A percentile compares a stretch with the other conserved stretches of the same genome.
phyloP scores from a whole-genome alignment of 192 early-diverging fungal genomes.

The Gryganskiella cystojenkinii region DNA sequence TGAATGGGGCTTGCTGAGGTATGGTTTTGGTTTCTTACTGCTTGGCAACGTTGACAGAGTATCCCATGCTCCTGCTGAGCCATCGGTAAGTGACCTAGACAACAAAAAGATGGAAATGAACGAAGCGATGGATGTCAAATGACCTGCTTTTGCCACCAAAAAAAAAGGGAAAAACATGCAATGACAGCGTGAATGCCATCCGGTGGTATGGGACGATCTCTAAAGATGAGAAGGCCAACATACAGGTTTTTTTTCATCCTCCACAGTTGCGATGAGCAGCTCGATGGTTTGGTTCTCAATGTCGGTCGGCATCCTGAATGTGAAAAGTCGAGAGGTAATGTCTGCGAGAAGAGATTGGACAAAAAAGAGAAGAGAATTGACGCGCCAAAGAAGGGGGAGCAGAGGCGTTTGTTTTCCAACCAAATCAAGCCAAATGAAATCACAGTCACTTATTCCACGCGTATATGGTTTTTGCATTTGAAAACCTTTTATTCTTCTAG shows the following conservation, averaged over 20 bases:
- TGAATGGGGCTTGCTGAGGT: not conserved
- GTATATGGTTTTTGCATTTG: too few species aligned
- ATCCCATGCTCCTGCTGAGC: conserved; percentile 49
- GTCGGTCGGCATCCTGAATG: not conserved
- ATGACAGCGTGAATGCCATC: not conserved
- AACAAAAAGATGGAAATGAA: not conserved
- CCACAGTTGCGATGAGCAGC: conserved; percentile 21
- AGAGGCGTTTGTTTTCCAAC: too few species aligned
- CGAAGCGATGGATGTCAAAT: not conserved
- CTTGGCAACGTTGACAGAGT: conserved; percentile 48
- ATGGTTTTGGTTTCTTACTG: conserved; percentile 5
- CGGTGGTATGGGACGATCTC: too few species aligned
- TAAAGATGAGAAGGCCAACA: not conserved
- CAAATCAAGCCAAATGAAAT: too few species aligned
- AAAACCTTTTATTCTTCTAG: too few species aligned
- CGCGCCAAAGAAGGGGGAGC: too few species aligned
- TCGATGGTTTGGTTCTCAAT: conserved; percentile 42
- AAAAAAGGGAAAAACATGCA: not conserved
- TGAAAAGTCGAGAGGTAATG: not conserved
- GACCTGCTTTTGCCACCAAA: conserved; percentile 34
- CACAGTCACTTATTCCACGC: too few species aligned
- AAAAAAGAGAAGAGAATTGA: too few species aligned
- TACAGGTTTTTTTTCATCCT: conserved; percentile 49
- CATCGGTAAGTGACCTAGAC: conserved; percentile 44
- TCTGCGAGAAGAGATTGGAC: not conserved